phyloP scores from a whole-genome alignment of 306 rosid species.

The Inga laurina region DNA sequence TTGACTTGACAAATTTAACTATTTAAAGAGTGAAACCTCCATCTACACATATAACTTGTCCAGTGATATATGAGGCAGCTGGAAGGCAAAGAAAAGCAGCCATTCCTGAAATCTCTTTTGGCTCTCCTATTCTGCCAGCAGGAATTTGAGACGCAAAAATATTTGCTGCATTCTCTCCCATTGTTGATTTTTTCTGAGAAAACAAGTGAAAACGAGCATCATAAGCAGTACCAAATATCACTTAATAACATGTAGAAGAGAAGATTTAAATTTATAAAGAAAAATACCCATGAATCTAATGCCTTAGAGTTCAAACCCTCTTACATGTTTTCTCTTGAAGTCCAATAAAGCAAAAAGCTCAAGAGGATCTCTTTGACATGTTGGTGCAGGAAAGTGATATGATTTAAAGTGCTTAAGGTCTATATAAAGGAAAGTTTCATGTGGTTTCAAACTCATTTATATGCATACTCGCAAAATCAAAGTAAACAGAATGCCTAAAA shows the following conservation, averaged over 20 bases:
- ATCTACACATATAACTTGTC: conserved; percentile 53
- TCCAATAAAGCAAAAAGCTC: not conserved
- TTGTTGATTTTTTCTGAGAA: not conserved
- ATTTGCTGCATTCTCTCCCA: not conserved
- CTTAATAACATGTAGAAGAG: not conserved
- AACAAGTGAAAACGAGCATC: not conserved
- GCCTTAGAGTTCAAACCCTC: not conserved
- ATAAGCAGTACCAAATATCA: not conserved
- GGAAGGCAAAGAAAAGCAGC: conserved; percentile 40
- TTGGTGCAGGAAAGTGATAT: too few relatives aligned
- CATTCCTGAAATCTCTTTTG: conserved; percentile 50
- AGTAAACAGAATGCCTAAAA: not conserved
- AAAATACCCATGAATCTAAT: not conserved
- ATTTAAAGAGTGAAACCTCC: conserved; percentile 47
- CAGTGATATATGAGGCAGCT: conserved; percentile 49
- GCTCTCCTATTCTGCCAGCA: conserved; percentile 36
- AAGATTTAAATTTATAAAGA: too few relatives aligned
- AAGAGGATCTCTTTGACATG: not conserved
- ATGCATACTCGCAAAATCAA: not conserved
- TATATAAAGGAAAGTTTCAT: not conserved
- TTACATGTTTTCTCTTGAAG: not conserved
- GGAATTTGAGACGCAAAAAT: conserved; percentile 10
- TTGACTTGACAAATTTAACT: not conserved
- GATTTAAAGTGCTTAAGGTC: not conserved
- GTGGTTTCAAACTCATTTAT: not conserved